Evolutionary conservation across 192 early-diverging fungal genomes (phyloP).

Genomic region (Diversispora epigaea): DNA sequence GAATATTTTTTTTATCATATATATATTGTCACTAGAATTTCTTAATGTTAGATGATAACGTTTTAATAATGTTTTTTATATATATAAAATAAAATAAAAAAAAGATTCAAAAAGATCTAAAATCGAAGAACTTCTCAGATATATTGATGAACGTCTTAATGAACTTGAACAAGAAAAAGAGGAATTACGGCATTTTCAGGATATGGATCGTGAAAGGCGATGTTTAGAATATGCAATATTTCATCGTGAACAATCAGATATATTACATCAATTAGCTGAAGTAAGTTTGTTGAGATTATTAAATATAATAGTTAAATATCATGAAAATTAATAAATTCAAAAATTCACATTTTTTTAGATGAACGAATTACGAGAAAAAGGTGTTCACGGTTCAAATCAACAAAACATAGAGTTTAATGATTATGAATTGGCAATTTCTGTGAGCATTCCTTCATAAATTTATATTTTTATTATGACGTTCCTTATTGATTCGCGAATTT

Average conservation of each 20-base stretch:
- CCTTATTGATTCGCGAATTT: not conserved
- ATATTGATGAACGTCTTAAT: slow-evolving; percentile 83
- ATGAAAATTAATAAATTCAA: not conserved
- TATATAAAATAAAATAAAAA: not conserved
- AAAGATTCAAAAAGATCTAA: slow-evolving; percentile 77
- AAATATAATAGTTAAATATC: slow-evolving; percentile 6
- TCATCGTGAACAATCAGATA: slow-evolving; percentile 81
- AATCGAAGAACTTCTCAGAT: slow-evolving; percentile 84
- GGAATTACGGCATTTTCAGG: slow-evolving; percentile 86
- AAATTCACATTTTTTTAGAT: slow-evolving; percentile 36
- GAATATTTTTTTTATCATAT: slow-evolving; percentile 28
- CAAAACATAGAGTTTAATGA: slow-evolving; percentile 58
- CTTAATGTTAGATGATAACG: too few species aligned
- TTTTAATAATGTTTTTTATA: not conserved
- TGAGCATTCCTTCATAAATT: too few species aligned
- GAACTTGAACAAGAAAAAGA: slow-evolving; percentile 95
- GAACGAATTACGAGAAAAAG: slow-evolving; percentile 39
- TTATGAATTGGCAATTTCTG: slow-evolving; percentile 50
- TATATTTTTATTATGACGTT: not conserved
- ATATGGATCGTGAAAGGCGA: slow-evolving; percentile 80
- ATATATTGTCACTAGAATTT: too few species aligned
- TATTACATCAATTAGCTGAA: slow-evolving; percentile 75
- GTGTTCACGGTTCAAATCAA: slow-evolving; percentile 53
- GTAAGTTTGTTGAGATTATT: slow-evolving; percentile 35
- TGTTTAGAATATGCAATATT: slow-evolving; percentile 94